These are phyloP conservation scores for Senecio squalidus DNA, from an alignment of 140 eudicot species.

Conservation along the genomic window DNA sequence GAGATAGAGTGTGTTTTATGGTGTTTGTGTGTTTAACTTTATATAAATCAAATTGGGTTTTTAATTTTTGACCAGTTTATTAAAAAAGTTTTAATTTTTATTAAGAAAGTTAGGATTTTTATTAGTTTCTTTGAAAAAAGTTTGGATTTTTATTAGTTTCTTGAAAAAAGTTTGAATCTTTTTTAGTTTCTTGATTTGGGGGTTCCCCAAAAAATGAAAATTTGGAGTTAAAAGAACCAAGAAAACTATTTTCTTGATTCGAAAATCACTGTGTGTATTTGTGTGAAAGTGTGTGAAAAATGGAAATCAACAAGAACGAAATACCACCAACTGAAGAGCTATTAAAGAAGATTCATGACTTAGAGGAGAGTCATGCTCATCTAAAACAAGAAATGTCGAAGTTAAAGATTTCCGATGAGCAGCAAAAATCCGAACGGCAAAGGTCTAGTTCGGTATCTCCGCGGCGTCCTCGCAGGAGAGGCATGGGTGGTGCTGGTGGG, in stretches of 20 bases:
- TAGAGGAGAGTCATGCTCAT: conserved; percentile 81
- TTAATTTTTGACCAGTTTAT: too few species aligned
- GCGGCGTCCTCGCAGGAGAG: conserved; percentile 39
- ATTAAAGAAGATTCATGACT: conserved; percentile 76
- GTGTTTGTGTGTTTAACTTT: conserved; percentile 14
- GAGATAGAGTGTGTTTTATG: conserved; percentile 25
- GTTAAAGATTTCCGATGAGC: conserved; percentile 46
- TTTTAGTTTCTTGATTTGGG: conserved; percentile 15
- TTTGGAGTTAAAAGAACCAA: conserved; percentile 12
- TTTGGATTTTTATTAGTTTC: not conserved
- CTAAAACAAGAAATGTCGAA: conserved; percentile 83
- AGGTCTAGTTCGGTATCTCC: conserved; percentile 40
- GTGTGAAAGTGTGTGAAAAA: conserved; percentile 25
- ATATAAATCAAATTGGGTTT: conserved; percentile 15
- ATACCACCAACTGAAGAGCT: conserved; percentile 65
- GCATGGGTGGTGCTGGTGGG: conserved; percentile 33
- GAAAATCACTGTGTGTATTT: conserved; percentile 24
- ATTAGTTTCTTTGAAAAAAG: not conserved
- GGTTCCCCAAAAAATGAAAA: conserved; percentile 7
- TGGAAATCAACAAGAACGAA: conserved; percentile 26
- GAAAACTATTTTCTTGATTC: conserved; percentile 11
- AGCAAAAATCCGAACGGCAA: conserved; percentile 34
- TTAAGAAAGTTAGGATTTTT: not conserved
- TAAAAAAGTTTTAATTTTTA: conserved; percentile 8
- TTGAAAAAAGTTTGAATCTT: not conserved